Percentiles rank a stretch among this genome's conserved stretches.
Evolutionary conservation across 1,284 basidiomycete genomes (phyloP).

Genomic region (Fomitiporia mediterranea): DNA sequence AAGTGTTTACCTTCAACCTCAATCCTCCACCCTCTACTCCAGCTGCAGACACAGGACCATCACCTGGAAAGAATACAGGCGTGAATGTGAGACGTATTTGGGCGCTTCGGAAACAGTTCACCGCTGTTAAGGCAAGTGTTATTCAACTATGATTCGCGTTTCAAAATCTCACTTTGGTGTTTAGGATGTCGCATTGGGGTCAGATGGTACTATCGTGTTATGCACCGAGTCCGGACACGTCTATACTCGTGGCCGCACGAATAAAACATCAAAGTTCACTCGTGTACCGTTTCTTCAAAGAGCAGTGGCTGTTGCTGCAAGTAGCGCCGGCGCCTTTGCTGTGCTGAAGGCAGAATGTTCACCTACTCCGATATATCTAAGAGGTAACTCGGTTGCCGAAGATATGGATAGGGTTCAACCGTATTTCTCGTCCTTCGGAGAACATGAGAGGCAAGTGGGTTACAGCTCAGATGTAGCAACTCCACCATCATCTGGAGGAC

Average conservation of each 20-base stretch:
- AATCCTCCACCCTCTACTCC: conserved; percentile 34
- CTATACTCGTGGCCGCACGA: conserved; percentile 71
- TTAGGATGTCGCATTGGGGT: conserved; percentile 84
- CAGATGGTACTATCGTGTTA: conserved; percentile 85
- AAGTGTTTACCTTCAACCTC: conserved; percentile 83
- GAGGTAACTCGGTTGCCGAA: conserved; percentile 58
- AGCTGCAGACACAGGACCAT: conserved; percentile 26
- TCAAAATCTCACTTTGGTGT: conserved; percentile 7
- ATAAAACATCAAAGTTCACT: conserved; percentile 78
- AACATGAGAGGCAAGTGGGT: background rate
- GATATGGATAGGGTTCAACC: conserved; percentile 69
- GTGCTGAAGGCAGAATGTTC: conserved; percentile 77
- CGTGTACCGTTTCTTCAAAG: conserved; percentile 83
- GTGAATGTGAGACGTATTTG: conserved; percentile 85
- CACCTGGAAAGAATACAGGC: conserved; percentile 27
- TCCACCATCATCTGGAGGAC: background rate
- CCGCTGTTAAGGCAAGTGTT: conserved; percentile 64
- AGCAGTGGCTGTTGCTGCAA: conserved; percentile 79
- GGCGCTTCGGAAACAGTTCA: conserved; percentile 84
- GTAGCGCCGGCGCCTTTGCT: conserved; percentile 86
- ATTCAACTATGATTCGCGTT: background rate
- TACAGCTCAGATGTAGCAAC: background rate
- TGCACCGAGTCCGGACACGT: conserved; percentile 96
- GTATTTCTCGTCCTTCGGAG: conserved; percentile 29
- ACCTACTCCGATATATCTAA: conserved; percentile 53